These are phyloP conservation scores for Thyridium curvatum DNA, from an alignment of 2,329 filamentous ascomycete species.

Conservation along the genomic window DNA sequence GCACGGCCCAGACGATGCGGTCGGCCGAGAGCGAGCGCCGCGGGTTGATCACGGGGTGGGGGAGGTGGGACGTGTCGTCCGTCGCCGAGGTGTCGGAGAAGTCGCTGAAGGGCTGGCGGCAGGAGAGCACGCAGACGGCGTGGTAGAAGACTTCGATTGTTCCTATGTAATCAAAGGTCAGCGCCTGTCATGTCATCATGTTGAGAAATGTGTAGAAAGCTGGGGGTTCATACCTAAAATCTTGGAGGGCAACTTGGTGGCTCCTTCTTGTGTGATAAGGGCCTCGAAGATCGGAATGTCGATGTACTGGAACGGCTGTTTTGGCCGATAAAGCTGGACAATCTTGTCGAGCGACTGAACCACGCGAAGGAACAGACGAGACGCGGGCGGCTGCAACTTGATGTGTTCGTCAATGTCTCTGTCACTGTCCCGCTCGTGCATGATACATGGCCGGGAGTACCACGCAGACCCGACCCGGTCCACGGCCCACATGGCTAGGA, in stretches of 20 bases:
- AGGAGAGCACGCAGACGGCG: slow-evolving; percentile 56
- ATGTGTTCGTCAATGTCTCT: slow-evolving; percentile 46
- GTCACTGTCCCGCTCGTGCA: slow-evolving; percentile 55
- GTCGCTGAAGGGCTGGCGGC: slow-evolving; percentile 35
- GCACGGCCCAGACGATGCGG: slow-evolving; percentile 48
- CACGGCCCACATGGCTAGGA: slow-evolving; percentile 55
- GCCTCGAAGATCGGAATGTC: slow-evolving; percentile 52
- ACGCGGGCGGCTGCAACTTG: slow-evolving; percentile 43
- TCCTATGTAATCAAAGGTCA: slow-evolving; percentile 29
- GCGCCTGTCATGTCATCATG: slow-evolving; percentile 1
- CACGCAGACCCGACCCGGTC: slow-evolving; percentile 54
- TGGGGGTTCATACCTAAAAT: slow-evolving; percentile 36
- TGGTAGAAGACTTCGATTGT: slow-evolving; percentile 60
- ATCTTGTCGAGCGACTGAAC: slow-evolving; percentile 51
- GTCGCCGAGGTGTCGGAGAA: slow-evolving; percentile 25
- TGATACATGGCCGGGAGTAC: slow-evolving; percentile 52
- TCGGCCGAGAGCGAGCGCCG: slow-evolving; percentile 52
- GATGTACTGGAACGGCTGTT: slow-evolving; percentile 39
- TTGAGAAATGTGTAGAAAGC: slow-evolving; percentile 5
- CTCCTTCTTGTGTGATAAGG: slow-evolving; percentile 48
- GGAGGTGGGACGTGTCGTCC: slow-evolving; percentile 29
- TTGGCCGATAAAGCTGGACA: slow-evolving; percentile 53
- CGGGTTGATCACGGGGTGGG: slow-evolving; percentile 44
- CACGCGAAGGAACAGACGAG: slow-evolving; percentile 50
- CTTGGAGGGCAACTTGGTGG: slow-evolving; percentile 39